Evolutionary conservation across 2,329 filamentous ascomycete species (phyloP).

Genomic region (Diaporthe vaccinii): DNA sequence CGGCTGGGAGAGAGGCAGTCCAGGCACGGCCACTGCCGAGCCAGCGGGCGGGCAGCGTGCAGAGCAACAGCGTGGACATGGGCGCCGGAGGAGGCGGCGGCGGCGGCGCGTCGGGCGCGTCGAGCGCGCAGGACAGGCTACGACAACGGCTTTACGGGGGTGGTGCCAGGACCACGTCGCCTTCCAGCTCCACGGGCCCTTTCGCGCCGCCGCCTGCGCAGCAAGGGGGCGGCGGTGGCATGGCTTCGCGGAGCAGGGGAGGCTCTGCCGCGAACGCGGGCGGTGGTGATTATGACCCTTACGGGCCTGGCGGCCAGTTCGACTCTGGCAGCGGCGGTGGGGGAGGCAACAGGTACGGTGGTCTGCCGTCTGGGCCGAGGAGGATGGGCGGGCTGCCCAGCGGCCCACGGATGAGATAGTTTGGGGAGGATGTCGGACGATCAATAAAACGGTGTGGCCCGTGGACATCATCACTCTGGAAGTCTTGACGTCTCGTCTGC

Average conservation of each 20-base stretch:
- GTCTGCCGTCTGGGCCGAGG: constrained; percentile 62
- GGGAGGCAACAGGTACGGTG: constrained; percentile 53
- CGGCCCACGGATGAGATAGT: constrained; percentile 56
- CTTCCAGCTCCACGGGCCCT: constrained; percentile 57
- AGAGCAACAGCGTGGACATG: constrained; percentile 56
- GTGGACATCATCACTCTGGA: constrained; percentile 30
- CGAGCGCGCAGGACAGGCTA: constrained; percentile 81
- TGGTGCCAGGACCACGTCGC: constrained; percentile 69
- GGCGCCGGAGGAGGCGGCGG: constrained; percentile 44
- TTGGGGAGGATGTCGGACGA: background rate
- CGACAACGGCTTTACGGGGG: constrained; percentile 82
- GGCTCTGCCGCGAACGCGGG: constrained; percentile 39
- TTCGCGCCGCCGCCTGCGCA: constrained; percentile 60
- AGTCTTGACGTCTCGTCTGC: constrained; percentile 21
- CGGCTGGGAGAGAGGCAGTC: constrained; percentile 47
- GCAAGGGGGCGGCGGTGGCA: constrained; percentile 42
- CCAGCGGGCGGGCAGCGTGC: constrained; percentile 81
- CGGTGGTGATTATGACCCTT: constrained; percentile 59
- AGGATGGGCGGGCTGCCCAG: constrained; percentile 52
- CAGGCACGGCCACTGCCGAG: constrained; percentile 76
- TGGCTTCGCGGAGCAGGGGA: constrained; percentile 42
- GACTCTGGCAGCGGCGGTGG: constrained; percentile 52
- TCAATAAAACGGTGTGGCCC: background rate
- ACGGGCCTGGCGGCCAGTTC: constrained; percentile 61
- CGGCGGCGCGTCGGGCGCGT: constrained; percentile 65